These are phyloP conservation scores for Chaetoceros muelleri DNA, from an alignment of 108 stramenopile genomes.

Conservation along the genomic window DNA sequence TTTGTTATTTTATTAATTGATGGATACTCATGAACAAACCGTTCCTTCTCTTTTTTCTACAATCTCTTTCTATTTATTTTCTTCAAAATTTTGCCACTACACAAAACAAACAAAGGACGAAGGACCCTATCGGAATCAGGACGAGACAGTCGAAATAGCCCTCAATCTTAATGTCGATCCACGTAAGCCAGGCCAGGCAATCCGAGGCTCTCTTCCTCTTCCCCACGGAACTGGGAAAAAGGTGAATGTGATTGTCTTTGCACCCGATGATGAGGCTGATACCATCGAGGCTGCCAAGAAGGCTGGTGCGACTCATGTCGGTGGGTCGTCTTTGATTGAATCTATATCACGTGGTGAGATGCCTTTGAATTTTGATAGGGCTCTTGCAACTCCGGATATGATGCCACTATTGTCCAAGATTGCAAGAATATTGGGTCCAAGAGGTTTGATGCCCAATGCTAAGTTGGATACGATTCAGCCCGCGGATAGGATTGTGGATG, in stretches of 20 bases:
- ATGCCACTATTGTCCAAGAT: slow-evolving; percentile 64
- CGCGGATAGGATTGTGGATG: slow-evolving; percentile 22
- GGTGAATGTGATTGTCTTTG: slow-evolving; percentile 85
- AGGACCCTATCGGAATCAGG: slow-evolving; percentile 42
- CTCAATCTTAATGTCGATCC: slow-evolving; percentile 89
- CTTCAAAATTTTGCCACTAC: not conserved
- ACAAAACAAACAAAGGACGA: not conserved
- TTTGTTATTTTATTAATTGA: not conserved
- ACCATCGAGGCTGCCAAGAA: slow-evolving; percentile 50
- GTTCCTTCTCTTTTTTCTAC: not conserved
- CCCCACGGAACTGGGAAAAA: slow-evolving; percentile 90
- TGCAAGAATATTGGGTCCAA: slow-evolving; percentile 86
- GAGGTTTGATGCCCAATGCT: slow-evolving; percentile 94
- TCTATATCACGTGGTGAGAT: slow-evolving; percentile 55
- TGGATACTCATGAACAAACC: not conserved
- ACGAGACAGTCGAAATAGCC: slow-evolving; percentile 84
- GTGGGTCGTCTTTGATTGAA: slow-evolving; percentile 77
- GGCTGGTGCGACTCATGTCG: slow-evolving; percentile 72
- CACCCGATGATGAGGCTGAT: slow-evolving; percentile 32
- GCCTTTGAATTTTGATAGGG: slow-evolving; percentile 52
- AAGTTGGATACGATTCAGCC: slow-evolving; percentile 86
- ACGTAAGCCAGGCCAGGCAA: slow-evolving; percentile 84
- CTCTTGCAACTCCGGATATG: slow-evolving; percentile 82
- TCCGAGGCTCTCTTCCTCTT: slow-evolving; percentile 76
- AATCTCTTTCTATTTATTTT: not conserved